Percentiles rank a stretch among this genome's conserved stretches.
These are phyloP conservation scores for Chaetomium fimeti DNA, from an alignment of 495 filamentous ascomycete genomes.

Conservation along the genomic window DNA sequence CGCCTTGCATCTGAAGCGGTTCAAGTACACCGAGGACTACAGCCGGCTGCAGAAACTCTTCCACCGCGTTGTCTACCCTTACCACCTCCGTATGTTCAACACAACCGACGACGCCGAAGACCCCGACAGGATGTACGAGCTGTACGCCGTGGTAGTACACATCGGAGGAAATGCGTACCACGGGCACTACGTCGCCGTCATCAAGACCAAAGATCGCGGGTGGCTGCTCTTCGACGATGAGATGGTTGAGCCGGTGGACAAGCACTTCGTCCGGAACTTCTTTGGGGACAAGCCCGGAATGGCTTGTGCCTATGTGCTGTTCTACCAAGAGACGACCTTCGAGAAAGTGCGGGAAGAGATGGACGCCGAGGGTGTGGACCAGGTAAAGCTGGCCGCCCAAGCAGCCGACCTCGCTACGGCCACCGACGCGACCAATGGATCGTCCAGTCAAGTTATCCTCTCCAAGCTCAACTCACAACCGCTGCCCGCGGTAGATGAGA, in stretches of 20 bases:
- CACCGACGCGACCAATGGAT: constrained; percentile 41
- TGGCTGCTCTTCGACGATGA: constrained; percentile 98
- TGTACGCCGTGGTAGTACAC: constrained; percentile 98
- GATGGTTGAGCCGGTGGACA: constrained; percentile 96
- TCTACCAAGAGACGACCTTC: constrained; percentile 94
- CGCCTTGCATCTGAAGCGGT: constrained; percentile 89
- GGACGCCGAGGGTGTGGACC: constrained; percentile 73
- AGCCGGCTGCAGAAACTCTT: constrained; percentile 94
- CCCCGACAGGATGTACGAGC: constrained; percentile 89
- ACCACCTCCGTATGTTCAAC: constrained; percentile 94
- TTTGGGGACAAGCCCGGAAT: constrained; percentile 89
- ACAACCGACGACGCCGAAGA: constrained; percentile 97
- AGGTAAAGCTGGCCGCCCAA: constrained; percentile 56
- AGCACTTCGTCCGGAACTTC: constrained; percentile 94
- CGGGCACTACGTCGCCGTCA: constrained; percentile 94
- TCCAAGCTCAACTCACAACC: constrained; percentile 46
- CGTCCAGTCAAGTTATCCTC: constrained; percentile 25
- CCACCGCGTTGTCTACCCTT: constrained; percentile 94
- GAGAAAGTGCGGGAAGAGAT: constrained; percentile 81
- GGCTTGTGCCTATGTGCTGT: constrained; percentile 94
- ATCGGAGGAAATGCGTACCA: constrained; percentile 98
- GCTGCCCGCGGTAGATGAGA: constrained; percentile 46
- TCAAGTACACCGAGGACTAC: constrained; percentile 96
- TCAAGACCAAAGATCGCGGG: constrained; percentile 93
- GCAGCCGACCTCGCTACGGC: constrained; percentile 55